These are phyloP conservation scores for Fusarium sp. DNA, from an alignment of 2,329 filamentous ascomycete species.

Conservation along the genomic window DNA sequence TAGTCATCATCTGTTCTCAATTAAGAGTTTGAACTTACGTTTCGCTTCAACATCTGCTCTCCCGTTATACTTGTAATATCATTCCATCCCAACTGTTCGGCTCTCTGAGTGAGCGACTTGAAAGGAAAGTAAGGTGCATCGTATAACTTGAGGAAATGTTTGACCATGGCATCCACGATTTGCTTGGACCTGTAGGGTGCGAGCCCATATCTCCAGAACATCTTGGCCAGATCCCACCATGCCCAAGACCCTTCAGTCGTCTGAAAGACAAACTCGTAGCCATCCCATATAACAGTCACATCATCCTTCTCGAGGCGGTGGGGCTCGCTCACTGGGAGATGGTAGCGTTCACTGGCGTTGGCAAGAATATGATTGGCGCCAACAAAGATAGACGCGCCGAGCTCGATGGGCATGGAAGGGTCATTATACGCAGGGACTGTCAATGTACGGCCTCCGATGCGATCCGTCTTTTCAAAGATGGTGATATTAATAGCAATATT, in stretches of 20 bases:
- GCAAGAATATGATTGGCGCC: slow-evolving; percentile 83
- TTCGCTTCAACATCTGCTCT: slow-evolving; percentile 73
- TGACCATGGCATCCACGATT: slow-evolving; percentile 76
- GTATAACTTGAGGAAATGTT: slow-evolving; percentile 82
- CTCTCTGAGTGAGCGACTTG: slow-evolving; percentile 74
- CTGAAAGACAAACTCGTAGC: slow-evolving; percentile 75
- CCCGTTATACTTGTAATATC: slow-evolving; percentile 76
- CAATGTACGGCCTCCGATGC: slow-evolving; percentile 85
- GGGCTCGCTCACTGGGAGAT: slow-evolving; percentile 65
- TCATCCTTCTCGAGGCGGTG: slow-evolving; percentile 59
- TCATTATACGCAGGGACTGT: slow-evolving; percentile 82
- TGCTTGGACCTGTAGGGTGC: slow-evolving; percentile 78
- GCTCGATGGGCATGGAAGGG: slow-evolving; percentile 74
- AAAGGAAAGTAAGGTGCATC: slow-evolving; percentile 86
- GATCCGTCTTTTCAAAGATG: slow-evolving; percentile 81
- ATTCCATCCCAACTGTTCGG: slow-evolving; percentile 72
- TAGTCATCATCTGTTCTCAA: not conserved
- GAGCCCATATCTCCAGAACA: slow-evolving; percentile 86
- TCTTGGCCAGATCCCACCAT: slow-evolving; percentile 83
- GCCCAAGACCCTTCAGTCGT: slow-evolving; percentile 66
- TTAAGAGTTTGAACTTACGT: slow-evolving; percentile 52
- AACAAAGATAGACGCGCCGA: slow-evolving; percentile 94
- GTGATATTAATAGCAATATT: slow-evolving; percentile 78
- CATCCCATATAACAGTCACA: slow-evolving; percentile 85
- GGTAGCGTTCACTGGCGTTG: slow-evolving; percentile 75